Evolutionary conservation across 2,329 filamentous ascomycete species (phyloP).

Genomic region (Gnomoniopsis smithogilvyi): DNA sequence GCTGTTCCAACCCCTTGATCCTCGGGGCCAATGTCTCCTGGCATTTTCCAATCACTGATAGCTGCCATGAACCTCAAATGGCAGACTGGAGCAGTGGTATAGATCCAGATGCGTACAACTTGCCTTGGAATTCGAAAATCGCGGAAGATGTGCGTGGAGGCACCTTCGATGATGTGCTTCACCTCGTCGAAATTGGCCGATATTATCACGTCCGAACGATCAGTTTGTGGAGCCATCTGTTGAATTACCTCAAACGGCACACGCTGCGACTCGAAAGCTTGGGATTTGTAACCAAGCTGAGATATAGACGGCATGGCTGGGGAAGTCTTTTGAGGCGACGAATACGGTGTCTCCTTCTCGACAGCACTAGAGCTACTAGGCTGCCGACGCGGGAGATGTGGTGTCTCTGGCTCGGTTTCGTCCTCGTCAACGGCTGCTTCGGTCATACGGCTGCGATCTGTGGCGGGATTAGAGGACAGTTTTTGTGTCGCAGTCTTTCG

Average conservation of each 20-base stretch:
- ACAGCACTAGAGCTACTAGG: constrained; percentile 10
- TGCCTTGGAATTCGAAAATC: constrained; percentile 51
- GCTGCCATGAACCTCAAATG: constrained; percentile 58
- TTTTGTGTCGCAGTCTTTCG: neutral
- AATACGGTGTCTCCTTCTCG: constrained; percentile 19
- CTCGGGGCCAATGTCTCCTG: constrained; percentile 42
- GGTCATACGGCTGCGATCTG: constrained; percentile 2
- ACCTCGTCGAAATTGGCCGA: constrained; percentile 46
- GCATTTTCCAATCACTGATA: constrained; percentile 43
- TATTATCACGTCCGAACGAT: constrained; percentile 52
- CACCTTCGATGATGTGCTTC: constrained; percentile 45
- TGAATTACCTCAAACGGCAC: constrained; percentile 48
- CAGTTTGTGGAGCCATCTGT: constrained; percentile 43
- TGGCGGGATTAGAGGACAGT: neutral
- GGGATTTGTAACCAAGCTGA: constrained; percentile 29
- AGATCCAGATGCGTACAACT: constrained; percentile 62
- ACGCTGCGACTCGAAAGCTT: constrained; percentile 46
- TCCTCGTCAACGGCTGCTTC: constrained; percentile 6
- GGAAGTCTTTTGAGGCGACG: constrained; percentile 20
- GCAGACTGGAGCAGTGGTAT: constrained; percentile 43
- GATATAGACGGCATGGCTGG: constrained; percentile 19
- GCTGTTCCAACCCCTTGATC: constrained; percentile 44
- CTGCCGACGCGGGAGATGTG: constrained; percentile 7
- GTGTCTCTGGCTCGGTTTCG: constrained; percentile 16
- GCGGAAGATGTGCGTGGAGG: constrained; percentile 53